Evolutionary conservation across 2,329 filamentous ascomycete genomes (phyloP).

Genomic region (Penicillium sp.): DNA sequence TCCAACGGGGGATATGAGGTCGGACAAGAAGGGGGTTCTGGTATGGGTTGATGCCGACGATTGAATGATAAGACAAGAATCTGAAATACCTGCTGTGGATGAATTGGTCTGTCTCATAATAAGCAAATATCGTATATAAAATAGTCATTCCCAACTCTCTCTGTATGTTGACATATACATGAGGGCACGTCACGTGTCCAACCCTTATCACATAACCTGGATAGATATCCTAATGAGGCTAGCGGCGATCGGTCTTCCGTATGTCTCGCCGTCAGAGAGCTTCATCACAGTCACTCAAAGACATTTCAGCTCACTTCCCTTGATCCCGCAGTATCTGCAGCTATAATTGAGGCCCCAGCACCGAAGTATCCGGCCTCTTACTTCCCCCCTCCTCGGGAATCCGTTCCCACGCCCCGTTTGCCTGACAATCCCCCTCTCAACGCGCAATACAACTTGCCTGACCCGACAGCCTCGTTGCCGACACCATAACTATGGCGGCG

Average conservation of each 20-base stretch:
- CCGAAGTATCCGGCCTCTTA: not conserved
- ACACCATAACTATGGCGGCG: slow-evolving; percentile 32
- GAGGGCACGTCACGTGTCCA: slow-evolving; percentile 15
- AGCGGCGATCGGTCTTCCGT: slow-evolving; percentile 18
- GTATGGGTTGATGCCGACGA: slow-evolving; percentile 39
- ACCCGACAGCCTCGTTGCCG: slow-evolving; percentile 11
- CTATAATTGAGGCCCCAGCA: not conserved
- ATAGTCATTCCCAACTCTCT: not conserved
- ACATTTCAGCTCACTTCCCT: not conserved
- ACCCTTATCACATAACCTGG: slow-evolving; percentile 17
- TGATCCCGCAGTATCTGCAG: not conserved
- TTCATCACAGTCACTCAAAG: slow-evolving; percentile 16
- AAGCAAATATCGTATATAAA: not conserved
- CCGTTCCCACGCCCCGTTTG: not conserved
- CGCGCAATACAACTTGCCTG: slow-evolving; percentile 12
- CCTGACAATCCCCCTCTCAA: not conserved
- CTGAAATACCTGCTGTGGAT: not conserved
- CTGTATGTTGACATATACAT: not conserved
- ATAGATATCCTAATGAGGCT: slow-evolving; percentile 12
- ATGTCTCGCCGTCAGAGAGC: slow-evolving; percentile 20
- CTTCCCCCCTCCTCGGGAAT: not conserved
- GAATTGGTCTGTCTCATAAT: not conserved
- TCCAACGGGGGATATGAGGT: slow-evolving; percentile 60
- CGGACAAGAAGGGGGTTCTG: slow-evolving; percentile 46
- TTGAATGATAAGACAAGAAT: slow-evolving; percentile 8